Base-by-base conservation (phyloP, 352 stramenopile genomes). In the Pilasporangium apinafurcum region DNA sequence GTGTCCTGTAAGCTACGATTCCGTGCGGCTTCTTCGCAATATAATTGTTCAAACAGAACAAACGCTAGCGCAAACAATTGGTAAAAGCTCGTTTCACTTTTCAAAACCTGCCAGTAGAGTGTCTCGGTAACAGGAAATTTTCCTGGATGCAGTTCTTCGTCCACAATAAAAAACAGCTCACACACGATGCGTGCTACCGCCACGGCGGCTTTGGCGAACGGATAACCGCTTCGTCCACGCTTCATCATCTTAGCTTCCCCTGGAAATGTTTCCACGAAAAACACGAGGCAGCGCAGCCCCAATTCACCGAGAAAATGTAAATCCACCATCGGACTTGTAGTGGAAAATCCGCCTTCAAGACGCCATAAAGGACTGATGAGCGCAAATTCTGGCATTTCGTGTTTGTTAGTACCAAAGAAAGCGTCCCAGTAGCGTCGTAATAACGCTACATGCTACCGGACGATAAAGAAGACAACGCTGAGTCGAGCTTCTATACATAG, bases 241-340 rank as follows among this genome's bases (percentile, higher is more conserved):
- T 68, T 74, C 68, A 88, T 83, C 68, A 88, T 83, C 29, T 51
- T 56, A 22, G 65, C 50, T 60, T 88, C 75, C 14, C 59, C 73
- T 8, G 59, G 59, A 28, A 77, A 77, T 18, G 53, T 72, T 41
- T 85, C 72, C 1, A 71, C 55, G 38, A 88, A 88, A 55, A 68
- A 84, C n/a, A 88, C 60, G 18, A 87, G 57, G 16, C 66, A 83
- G 42, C 64, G 64, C 18, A 87, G 62, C 6, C 75, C 71, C 3
- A 87, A 37, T 36, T 87, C 68, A 18, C 71, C 75, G 51, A 66
- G 79, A 0, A 53, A 59, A 24, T 70, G 68, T 34, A 88, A 42
- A 41, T 88, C 72, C 10, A 63, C 59, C 14, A 56, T 69, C 12
- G 72, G 75, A 53, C 73, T 83, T 18, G 65, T 46, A 14, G 43